Evolutionary conservation across 768 basidiomycete genomes (phyloP), one percentile per base, ranked within the genome.

Genomic region (Artomyces pyxidatus): DNA sequence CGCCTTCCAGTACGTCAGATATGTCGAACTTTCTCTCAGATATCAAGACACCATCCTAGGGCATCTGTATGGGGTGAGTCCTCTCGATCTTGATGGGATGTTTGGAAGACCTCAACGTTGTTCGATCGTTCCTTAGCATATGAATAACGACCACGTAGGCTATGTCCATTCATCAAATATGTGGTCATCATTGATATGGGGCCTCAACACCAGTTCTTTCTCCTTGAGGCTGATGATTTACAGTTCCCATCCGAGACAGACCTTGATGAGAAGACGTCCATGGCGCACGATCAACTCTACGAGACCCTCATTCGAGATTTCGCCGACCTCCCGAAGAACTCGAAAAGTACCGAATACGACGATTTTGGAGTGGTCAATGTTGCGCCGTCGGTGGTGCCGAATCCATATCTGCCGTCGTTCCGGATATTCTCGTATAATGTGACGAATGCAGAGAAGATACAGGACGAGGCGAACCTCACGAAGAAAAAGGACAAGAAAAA

Each of bases 21-120:
- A 85, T 58, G 73, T 73, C 35, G 83, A 89, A 63, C 65, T 94
- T 42, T 74, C 85, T n/a, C 68, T 94, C 51, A 70, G 85, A 50
- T 94, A 77, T 65, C 90, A 92, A 61, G 90, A 92, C 61, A 89
- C 87, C 8, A 85, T 94, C 55, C 69, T 94, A 30, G 91, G 90
- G 1, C 88, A 90, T 66, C 66, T 93, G 27, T 93, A 73, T 55
- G 90, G 86, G 63, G 88, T 88, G 69, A 64, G 83, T 69, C 12
- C 25, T 53, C 61, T 58, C 37, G 30, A 44, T 46, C 37, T 29
- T 25, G 38, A 42, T 43, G 63, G 43, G 61, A 65, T 37, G 58
- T 61, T 30, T 65, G 56, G 49, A 64, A 60, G 66, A 60, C 41
- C 37, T 63, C 63, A 49, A 54, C 59, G 55, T 40, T 45, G 45